Base-by-base conservation (phyloP, 345 rosid species). In the Bruguiera sexangula region DNA sequence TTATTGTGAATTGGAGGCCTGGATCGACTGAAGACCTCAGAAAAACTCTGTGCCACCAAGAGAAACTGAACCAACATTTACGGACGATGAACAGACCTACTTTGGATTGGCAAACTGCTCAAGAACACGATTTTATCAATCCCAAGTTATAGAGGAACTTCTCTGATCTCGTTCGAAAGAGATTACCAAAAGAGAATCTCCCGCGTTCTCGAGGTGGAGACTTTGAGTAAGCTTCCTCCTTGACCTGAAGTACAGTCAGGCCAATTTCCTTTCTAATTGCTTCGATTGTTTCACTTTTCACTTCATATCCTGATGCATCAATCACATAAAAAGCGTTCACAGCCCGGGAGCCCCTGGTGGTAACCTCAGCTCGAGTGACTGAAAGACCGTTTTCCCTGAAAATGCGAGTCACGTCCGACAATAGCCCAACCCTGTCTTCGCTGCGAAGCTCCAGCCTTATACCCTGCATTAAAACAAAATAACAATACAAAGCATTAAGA, bases 351-450 rank as follows among this genome's bases (percentile, higher is more conserved):
- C 89, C 91, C 73, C 87, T 72, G 21, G 97, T 92, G 2, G 87
- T 86, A n/a, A 95, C 92, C 89, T 95, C 97, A 2, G 99, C 99
- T 65, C 85, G 83, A 56, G 88, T 84, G 32, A 92, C 96, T 1
- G 96, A 80, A 18, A 92, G 89, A 66, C 97, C 92, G 39, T 95
- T 89, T 75, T 95, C 97, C 80, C 97, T 75, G 66, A 95, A 92
- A 74, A 93, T 95, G 65, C 99, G 90, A 30, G 99, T 95, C 57
- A 86, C 97, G 39, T 95, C 97, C 0, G 99, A 89, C 56, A 95
- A 78, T 32, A 95, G 95, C 67, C 99, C 97, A 8, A 78, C 84
- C 68, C 96, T 74, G 77, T 95, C 99, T 50, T 88, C 91, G 21
- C 90, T 76, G 62, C 90, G 86, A 61, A 95, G 82, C 67, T 95